Evolutionary conservation across 2,329 filamentous ascomycete species (phyloP), one percentile per base, ranked within the genome.

Genomic region (Cercospora nicotianae): DNA sequence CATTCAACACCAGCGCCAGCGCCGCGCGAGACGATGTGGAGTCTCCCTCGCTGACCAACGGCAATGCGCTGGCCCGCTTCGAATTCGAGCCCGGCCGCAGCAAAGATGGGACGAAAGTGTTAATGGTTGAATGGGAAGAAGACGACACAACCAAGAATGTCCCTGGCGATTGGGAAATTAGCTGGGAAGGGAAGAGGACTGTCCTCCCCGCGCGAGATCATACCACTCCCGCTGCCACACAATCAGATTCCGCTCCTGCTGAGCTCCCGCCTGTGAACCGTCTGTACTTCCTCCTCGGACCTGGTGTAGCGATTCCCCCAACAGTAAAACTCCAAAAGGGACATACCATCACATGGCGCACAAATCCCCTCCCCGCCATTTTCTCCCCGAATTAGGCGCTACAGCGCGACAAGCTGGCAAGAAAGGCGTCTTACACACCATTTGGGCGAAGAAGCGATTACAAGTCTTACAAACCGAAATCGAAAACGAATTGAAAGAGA

Each of bases 111-210:
- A 96, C 92, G 70, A 97, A 96, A 82, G 90, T 97, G 70, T 83
- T 97, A 74, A 95, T 97, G 92, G 90, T 96, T 45, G 93, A 97
- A 79, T 97, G 93, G 93, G 89, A 92, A 77, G 87, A 90, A 63
- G 85, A 86, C 72, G 81, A 85, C 67, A 79, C 81, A 51, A 84
- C 81, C 2, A 79, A 82, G 62, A 79, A 80, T 10, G 71, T 83
- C 16, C 76, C 75, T 0, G 86, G 84, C 2, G 85, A 85, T 68
- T 96, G 93, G 93, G 87, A 91, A 67, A 89, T 96, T 20, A 90
- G 88, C 1, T 96, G 93, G 93, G 88, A 93, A 51, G 91, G 91
- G 55, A 96, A 95, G 67, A 70, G 85, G 30, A 89, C 89, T 0
- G 87, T 91, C 18, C 82, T 95, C 23, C 88, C 89, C 10, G 86